These are phyloP conservation scores for Trichoderma virens DNA, from an alignment of 495 filamentous ascomycete species.

Conservation along the genomic window DNA sequence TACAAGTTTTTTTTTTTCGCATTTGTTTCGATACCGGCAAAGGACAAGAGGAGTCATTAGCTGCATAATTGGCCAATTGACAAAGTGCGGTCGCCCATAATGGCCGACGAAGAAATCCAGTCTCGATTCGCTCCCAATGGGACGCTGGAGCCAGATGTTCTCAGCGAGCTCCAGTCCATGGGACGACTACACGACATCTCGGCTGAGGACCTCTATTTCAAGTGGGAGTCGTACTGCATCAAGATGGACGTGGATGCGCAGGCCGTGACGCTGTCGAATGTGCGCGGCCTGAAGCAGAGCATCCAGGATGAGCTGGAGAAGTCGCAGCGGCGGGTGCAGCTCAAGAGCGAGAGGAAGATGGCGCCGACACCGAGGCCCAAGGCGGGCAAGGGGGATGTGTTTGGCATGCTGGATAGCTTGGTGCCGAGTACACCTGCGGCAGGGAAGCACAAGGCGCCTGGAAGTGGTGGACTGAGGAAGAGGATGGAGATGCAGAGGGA, in stretches of 20 bases:
- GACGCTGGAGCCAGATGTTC: constrained; percentile 58
- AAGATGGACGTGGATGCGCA: constrained; percentile 76
- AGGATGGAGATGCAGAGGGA: constrained; percentile 31
- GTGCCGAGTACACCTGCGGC: constrained; percentile 61
- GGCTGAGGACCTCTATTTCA: constrained; percentile 81
- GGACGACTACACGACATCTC: constrained; percentile 69
- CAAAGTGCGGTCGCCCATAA: not conserved
- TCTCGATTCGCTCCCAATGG: constrained; percentile 10
- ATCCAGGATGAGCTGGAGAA: constrained; percentile 77
- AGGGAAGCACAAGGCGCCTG: constrained; percentile 25
- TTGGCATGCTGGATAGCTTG: constrained; percentile 69
- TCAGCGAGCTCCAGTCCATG: constrained; percentile 73
- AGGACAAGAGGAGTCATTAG: not conserved
- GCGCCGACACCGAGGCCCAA: constrained; percentile 48
- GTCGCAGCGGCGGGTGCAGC: constrained; percentile 40
- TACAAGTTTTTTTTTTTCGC: not conserved
- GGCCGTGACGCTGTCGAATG: constrained; percentile 58
- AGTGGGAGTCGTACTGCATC: constrained; percentile 96
- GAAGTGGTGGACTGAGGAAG: constrained; percentile 37
- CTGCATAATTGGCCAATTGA: not conserved
- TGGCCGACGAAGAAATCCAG: constrained; percentile 6
- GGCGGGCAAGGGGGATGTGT: constrained; percentile 57
- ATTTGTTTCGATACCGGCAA: not conserved
- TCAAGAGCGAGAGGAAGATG: constrained; percentile 50
- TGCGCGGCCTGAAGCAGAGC: constrained; percentile 74